A percentile compares a stretch with the other conserved stretches of the same genome.
These are phyloP conservation scores for Fagopyrum homotropicum DNA, from an alignment of 148 eudicot genomes.

Conservation along the genomic window DNA sequence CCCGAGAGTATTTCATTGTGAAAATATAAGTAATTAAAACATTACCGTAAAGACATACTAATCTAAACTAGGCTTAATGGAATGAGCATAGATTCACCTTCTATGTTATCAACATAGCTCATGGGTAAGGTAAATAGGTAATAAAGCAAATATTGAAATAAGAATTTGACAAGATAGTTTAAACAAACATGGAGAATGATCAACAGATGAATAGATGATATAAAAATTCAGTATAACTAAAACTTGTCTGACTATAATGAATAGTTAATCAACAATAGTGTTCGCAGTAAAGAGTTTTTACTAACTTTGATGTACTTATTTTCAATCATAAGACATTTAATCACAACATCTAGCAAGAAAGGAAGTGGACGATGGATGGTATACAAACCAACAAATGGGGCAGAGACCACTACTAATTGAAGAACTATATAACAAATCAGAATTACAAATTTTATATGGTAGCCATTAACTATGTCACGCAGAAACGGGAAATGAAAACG, in stretches of 20 bases:
- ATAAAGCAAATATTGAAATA: no score
- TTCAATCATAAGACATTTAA: neutral
- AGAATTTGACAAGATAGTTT: neutral
- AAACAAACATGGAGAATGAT: neutral
- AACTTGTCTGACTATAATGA: neutral
- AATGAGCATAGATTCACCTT: neutral
- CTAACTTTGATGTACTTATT: neutral
- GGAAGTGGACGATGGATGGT: neutral
- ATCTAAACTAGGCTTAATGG: neutral
- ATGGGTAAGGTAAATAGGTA: neutral
- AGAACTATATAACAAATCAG: neutral
- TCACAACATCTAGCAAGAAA: neutral
- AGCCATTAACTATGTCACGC: no score
- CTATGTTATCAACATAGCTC: neutral
- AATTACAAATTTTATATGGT: neutral
- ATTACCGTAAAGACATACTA: no score
- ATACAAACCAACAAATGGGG: neutral
- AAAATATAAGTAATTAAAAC: neutral
- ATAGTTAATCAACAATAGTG: neutral
- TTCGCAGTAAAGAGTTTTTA: neutral
- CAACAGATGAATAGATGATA: neutral
- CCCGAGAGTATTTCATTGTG: neutral
- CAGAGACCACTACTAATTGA: neutral
- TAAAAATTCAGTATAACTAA: neutral
- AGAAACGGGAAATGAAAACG: no score